Evolutionary conservation across 1,284 basidiomycete species (phyloP).

Genomic region (Tranzscheliella williamsii): DNA sequence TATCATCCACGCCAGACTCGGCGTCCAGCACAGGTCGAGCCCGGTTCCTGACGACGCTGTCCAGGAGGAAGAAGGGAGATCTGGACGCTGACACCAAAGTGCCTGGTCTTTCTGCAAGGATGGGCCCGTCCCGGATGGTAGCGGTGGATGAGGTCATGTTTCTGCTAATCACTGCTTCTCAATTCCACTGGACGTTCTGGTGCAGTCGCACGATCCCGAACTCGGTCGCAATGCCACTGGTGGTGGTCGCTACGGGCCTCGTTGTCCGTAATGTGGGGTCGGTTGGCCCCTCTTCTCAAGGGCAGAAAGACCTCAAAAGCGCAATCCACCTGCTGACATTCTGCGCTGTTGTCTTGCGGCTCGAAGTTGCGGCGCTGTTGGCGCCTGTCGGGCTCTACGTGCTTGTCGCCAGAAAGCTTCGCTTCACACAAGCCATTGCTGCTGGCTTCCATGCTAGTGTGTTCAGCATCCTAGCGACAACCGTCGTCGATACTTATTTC

Average conservation of each 20-base stretch:
- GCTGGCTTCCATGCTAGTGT: constrained; percentile 9
- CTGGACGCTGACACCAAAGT: background rate
- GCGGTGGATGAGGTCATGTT: constrained; percentile 47
- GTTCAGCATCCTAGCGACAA: constrained; percentile 13
- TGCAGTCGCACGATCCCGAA: constrained; percentile 90
- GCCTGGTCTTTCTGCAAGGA: too few relatives aligned
- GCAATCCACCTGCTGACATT: constrained; percentile 68
- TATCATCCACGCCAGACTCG: background rate
- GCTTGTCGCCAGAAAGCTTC: constrained; percentile 11
- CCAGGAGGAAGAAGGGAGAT: background rate
- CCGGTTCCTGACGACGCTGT: background rate
- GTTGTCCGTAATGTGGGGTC: constrained; percentile 63
- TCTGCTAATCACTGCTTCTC: constrained; percentile 72
- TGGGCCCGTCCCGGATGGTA: too few relatives aligned
- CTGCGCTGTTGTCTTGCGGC: constrained; percentile 74
- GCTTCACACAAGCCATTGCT: constrained; percentile 8
- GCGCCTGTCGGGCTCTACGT: constrained; percentile 41
- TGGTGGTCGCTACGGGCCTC: constrained; percentile 68
- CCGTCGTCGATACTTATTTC: constrained; percentile 80
- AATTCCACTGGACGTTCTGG: constrained; percentile 93
- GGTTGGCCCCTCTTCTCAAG: constrained; percentile 3
- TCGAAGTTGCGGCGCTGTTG: constrained; percentile 69
- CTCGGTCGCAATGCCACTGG: constrained; percentile 82
- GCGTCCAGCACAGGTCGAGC: background rate
- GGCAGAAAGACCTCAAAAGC: background rate